phyloP scores from a whole-genome alignment of 768 basidiomycete genomes.

The Tulasnella calospora region DNA sequence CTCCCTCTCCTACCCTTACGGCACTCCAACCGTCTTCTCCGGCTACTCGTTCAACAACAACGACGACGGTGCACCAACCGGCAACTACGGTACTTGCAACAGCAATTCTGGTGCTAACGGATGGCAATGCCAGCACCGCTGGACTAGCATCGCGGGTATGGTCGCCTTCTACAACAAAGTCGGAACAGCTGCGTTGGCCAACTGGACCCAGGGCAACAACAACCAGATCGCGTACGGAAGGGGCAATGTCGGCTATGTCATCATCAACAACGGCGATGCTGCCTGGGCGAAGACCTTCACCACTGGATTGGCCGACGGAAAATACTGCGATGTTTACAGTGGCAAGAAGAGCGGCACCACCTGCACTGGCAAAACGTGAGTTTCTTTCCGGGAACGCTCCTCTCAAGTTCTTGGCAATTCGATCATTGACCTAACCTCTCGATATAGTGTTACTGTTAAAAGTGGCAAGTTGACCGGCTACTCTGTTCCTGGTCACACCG shows the following conservation, averaged over 20 bases:
- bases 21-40: constrained; percentile 59
- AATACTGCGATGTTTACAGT: constrained; percentile 62
- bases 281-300: constrained; percentile 53
- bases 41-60: constrained; percentile 44
- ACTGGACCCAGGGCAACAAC: constrained; percentile 55
- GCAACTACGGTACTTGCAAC: constrained; percentile 34
- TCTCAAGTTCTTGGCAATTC: not conserved
- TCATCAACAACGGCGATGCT: constrained; percentile 60
- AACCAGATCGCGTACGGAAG: constrained; percentile 64
- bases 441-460: constrained; percentile 48
- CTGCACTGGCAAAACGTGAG: constrained; percentile 53
- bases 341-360: constrained; percentile 40
- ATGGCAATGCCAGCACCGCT: constrained; percentile 31
- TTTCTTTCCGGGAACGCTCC: not conserved
- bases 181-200: constrained; percentile 30
- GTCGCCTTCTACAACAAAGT: constrained; percentile 36
- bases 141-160: constrained; percentile 29
- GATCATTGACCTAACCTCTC: not conserved
- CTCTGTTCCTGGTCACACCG: constrained; percentile 49
- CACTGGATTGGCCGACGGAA: constrained; percentile 53
- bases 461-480: constrained; percentile 40
- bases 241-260: constrained; percentile 58
- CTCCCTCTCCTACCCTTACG: constrained; percentile 49
- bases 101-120: constrained; percentile 28
- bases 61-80: constrained; percentile 59